These are phyloP conservation scores for Ceratobasidium sp. DNA, from an alignment of 1,284 basidiomycete species.

Conservation along the genomic window DNA sequence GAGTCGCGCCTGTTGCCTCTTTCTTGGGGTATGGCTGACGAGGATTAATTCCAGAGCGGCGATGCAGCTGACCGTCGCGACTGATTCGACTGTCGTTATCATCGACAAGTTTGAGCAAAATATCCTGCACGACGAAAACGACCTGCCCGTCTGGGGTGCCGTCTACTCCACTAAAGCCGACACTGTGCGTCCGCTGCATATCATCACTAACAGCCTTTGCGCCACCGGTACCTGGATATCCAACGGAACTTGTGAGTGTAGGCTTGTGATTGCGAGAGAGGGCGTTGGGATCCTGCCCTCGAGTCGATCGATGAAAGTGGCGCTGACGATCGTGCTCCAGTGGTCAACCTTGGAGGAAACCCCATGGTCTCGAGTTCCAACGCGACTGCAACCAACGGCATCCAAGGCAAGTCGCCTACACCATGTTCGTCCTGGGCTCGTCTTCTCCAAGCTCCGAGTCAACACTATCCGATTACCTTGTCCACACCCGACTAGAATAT, in stretches of 20 bases:
- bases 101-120: constrained; percentile 89
- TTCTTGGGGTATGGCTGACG: too few relatives aligned
- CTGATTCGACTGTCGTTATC: too few relatives aligned
- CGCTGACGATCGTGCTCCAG: too few relatives aligned
- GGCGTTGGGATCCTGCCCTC: not conserved
- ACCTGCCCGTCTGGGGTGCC: constrained; percentile 77
- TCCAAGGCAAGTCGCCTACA: too few relatives aligned
- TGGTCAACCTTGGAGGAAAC: constrained; percentile 83
- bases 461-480: too few relatives aligned
- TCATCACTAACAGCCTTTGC: constrained; percentile 89
- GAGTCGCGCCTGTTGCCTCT: too few relatives aligned
- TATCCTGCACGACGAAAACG: constrained; percentile 65
- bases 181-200: constrained; percentile 70
- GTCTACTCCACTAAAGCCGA: constrained; percentile 76
- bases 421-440: too few relatives aligned
- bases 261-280: not conserved
- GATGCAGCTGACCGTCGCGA: too few relatives aligned
- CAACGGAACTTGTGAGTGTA: constrained; percentile 68
- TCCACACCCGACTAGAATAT: too few relatives aligned
- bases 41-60: too few relatives aligned
- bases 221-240: constrained; percentile 82
- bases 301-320: too few relatives aligned
- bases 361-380: constrained; percentile 64
- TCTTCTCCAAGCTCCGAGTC: too few relatives aligned
- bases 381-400: not conserved